These are phyloP conservation scores for Fusarium verrucosum DNA, from an alignment of 2,329 filamentous ascomycete species.

Conservation along the genomic window DNA sequence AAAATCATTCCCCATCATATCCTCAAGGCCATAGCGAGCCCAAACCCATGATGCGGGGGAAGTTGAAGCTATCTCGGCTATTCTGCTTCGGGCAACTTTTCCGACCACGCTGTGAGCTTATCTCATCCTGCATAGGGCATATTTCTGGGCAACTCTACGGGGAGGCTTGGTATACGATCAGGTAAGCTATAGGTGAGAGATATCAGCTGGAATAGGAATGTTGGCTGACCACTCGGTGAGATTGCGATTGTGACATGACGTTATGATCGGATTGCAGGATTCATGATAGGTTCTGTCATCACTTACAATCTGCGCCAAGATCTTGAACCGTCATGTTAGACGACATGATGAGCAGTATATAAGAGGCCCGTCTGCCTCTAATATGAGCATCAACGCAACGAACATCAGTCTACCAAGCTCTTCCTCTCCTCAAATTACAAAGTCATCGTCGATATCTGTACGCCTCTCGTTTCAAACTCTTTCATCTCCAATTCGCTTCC, in stretches of 20 bases:
- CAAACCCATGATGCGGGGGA: slow-evolving; percentile 18
- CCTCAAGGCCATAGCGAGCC: slow-evolving; percentile 9
- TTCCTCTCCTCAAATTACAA: not conserved
- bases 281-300: slow-evolving; percentile 1
- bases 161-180: not conserved
- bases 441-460: not conserved
- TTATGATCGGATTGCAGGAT: not conserved
- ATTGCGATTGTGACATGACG: not conserved
- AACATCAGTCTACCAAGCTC: not conserved
- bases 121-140: slow-evolving; percentile 27
- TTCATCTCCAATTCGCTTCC: not conserved
- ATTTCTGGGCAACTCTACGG: slow-evolving; percentile 6
- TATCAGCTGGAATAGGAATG: slow-evolving; percentile 12
- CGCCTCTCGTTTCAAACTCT: not conserved
- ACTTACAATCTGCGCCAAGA: slow-evolving; percentile 11
- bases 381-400: not conserved
- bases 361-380: slow-evolving; percentile 5
- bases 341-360: slow-evolving; percentile 14
- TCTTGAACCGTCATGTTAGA: not conserved
- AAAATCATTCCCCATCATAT: not conserved
- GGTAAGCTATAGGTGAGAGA: not conserved
- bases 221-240: slow-evolving; percentile 6
- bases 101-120: not conserved
- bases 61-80: slow-evolving; percentile 2
- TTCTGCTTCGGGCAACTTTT: slow-evolving; percentile 31